A percentile compares a stretch with the other conserved stretches of the same genome.
phyloP scores from a whole-genome alignment of 352 stramenopile genomes.

The Phytophthora cryptogea region DNA sequence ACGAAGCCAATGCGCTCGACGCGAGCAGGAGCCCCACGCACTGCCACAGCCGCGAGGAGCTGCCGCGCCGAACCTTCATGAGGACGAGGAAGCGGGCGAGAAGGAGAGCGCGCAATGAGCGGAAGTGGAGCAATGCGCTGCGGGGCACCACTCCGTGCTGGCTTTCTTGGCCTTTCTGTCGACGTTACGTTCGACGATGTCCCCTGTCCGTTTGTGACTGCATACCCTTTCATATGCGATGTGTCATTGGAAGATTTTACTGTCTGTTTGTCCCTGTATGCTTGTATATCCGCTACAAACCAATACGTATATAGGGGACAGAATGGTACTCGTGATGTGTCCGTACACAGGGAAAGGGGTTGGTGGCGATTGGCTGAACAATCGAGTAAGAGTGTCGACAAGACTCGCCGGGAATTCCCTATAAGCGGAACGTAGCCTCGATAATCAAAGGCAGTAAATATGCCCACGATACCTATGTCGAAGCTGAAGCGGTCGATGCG shows the following conservation, averaged over 20 bases:
- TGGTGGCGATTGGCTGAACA: slow-evolving; percentile 7
- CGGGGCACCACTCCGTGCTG: slow-evolving; percentile 23
- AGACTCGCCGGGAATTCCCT: too few relatives aligned
- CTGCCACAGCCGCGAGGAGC: slow-evolving; percentile 26
- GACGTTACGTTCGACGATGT: slow-evolving; percentile 6
- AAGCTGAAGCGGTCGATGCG: background rate
- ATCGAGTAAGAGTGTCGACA: background rate
- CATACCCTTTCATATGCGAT: background rate
- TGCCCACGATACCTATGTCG: background rate
- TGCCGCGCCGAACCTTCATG: slow-evolving; percentile 37
- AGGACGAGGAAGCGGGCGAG: slow-evolving; percentile 7
- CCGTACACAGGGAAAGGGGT: slow-evolving; percentile 17
- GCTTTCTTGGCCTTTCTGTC: slow-evolving; percentile 34
- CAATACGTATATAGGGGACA: too few relatives aligned
- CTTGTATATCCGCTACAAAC: background rate
- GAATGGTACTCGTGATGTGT: slow-evolving; percentile 1
- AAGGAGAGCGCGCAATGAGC: slow-evolving; percentile 19
- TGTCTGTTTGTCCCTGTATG: background rate
- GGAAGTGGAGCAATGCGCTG: slow-evolving; percentile 24
- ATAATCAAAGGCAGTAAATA: background rate
- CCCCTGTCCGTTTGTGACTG: background rate
- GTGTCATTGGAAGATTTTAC: background rate
- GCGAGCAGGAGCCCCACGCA: slow-evolving; percentile 26
- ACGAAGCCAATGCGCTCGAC: slow-evolving; percentile 19
- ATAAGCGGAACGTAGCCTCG: slow-evolving; percentile 1